These are phyloP conservation scores for Fusarium metavorans DNA, from an alignment of 2,329 filamentous ascomycete genomes.

Conservation along the genomic window DNA sequence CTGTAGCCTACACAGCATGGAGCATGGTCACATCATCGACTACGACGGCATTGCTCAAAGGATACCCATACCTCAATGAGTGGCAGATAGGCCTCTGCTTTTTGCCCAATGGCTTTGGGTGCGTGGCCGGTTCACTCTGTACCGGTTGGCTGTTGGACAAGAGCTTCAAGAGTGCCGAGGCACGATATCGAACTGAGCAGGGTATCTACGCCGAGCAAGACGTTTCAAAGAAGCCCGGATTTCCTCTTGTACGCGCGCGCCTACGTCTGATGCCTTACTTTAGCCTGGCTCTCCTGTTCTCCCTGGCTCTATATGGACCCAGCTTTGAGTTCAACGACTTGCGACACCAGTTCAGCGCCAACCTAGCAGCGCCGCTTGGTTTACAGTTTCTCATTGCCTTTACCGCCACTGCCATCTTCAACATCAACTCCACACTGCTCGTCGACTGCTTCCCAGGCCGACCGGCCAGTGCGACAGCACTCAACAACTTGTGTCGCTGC, in stretches of 20 bases:
- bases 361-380: constrained; percentile 43
- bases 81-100: constrained; percentile 29
- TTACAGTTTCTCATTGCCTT: constrained; percentile 52
- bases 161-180: constrained; percentile 47
- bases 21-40: constrained; percentile 55
- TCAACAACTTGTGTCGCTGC: constrained; percentile 51
- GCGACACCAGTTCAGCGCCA: not conserved
- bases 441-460: constrained; percentile 48
- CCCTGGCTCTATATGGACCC: constrained; percentile 52
- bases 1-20: constrained; percentile 54
- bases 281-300: constrained; percentile 50
- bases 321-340: constrained; percentile 29
- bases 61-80: constrained; percentile 34
- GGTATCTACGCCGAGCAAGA: constrained; percentile 45
- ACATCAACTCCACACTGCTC: constrained; percentile 49
- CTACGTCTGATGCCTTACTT: constrained; percentile 56
- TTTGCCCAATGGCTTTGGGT: constrained; percentile 21
- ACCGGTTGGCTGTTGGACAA: constrained; percentile 57
- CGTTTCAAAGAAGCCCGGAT: constrained; percentile 27
- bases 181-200: constrained; percentile 44
- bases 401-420: constrained; percentile 53
- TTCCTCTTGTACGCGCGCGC: constrained; percentile 57
- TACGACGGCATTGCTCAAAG: constrained; percentile 42
- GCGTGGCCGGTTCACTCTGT: constrained; percentile 53
- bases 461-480: constrained; percentile 48